Conservation (phyloP, 805 yeast genomes). For the Zygosaccharomyces kombuchaensis region DNA sequence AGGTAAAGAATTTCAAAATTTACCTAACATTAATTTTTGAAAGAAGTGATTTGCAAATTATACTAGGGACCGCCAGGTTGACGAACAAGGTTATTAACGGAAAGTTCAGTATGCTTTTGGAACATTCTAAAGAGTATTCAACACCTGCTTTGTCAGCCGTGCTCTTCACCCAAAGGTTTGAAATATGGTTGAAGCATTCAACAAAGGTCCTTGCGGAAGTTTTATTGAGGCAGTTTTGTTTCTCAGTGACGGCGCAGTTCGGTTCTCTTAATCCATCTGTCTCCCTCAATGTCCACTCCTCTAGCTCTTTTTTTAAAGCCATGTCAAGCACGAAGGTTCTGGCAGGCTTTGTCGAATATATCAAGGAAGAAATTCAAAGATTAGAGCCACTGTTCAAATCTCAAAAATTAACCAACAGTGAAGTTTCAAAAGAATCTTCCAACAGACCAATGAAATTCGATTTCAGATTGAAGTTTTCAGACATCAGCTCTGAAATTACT, state of each 20-base stretch:
- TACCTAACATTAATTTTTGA: slow-evolving; percentile 21
- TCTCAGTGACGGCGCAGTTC: slow-evolving; percentile 20
- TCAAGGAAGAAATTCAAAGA: slow-evolving; percentile 7
- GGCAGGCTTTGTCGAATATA: slow-evolving; percentile 16
- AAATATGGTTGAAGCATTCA: slow-evolving; percentile 19
- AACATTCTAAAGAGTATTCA: slow-evolving; percentile 21
- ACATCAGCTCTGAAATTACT: slow-evolving; percentile 26
- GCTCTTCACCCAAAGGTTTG: slow-evolving; percentile 21
- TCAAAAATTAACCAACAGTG: slow-evolving; percentile 2
- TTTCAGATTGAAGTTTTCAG: slow-evolving; percentile 12
- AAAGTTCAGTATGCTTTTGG: slow-evolving; percentile 20
- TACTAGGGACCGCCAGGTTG: slow-evolving; percentile 16
- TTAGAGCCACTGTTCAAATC: not conserved
- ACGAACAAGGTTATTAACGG: slow-evolving; percentile 15
- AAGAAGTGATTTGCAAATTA: slow-evolving; percentile 20
- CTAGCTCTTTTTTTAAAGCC: slow-evolving; percentile 22
- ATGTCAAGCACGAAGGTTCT: slow-evolving; percentile 21
- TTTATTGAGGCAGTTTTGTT: slow-evolving; percentile 19
- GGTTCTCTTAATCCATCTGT: slow-evolving; percentile 15
- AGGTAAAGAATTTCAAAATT: slow-evolving; percentile 15
- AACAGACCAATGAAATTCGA: slow-evolving; percentile 2
- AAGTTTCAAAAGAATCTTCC: not conserved
- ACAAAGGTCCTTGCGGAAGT: slow-evolving; percentile 19
- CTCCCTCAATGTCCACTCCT: slow-evolving; percentile 18
- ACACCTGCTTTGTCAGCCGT: slow-evolving; percentile 24